Evolutionary conservation across 2,329 filamentous ascomycete genomes (phyloP), one percentile per base, ranked within the genome.

Genomic region (Diaporthe velutina): DNA sequence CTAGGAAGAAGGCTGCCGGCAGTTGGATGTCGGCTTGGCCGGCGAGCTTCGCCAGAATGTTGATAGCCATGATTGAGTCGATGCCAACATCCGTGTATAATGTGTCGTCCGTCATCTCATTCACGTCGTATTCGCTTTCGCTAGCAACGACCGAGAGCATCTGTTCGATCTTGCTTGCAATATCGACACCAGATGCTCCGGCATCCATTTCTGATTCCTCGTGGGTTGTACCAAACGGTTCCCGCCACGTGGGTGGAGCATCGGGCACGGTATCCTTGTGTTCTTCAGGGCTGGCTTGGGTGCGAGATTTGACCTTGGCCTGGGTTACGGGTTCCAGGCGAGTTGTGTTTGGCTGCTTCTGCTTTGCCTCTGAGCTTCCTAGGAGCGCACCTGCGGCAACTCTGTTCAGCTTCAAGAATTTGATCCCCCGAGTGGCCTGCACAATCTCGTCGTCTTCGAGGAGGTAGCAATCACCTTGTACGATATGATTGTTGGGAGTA

Each of bases 81-180:
- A 55, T 55, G 25, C 52, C 52, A 33, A 55, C 25, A 13, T 55
- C 52, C 28, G 52, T 55, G 52, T 55, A 55, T 6, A 30, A 2
- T 55, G 52, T 55, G 15, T 55, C 52, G 52, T 55, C 52, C 13
- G 52, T 55, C 52, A 55, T 55, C 52, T 55, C 52, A 33, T 55
- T 33, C 15, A 17, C 33, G 52, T 55, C 52, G 52, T 33, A 55
- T 9, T 17, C 52, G 4, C 28, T 55, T 55, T 55, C 52, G 3
- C 8, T 19, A 9, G 52, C 52, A 55, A 55, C 25, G 2, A 55
- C 9, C 3, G 28, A 55, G 52, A 55, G 28, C 52, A 55, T 33
- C 4, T 15, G 52, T 30, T 55, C 25, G 5, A 33, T 19, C 52
- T 33, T 15, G 30, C n/a, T 30, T 19, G 13, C 52, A 19, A 55